Conservation (phyloP, 371 early-diverging fungal genomes). For the Mycotypha africana region DNA sequence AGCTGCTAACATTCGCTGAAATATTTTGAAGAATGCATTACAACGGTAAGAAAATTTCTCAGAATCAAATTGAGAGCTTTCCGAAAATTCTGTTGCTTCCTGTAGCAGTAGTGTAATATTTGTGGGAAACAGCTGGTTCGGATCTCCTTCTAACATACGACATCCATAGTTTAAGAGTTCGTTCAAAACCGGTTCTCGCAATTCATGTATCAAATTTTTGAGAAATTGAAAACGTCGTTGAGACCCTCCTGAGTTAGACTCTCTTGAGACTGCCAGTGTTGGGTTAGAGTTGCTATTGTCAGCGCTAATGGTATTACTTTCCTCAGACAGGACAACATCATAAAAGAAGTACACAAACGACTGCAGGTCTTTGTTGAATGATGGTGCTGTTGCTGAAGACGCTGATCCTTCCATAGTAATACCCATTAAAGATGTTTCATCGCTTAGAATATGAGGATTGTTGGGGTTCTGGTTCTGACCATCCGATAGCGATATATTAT, state of each 20-base stretch:
- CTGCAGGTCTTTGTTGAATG: conserved; percentile 33
- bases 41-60: conserved; percentile 35
- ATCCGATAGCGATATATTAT: conserved; percentile 44
- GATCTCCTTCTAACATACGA: conserved; percentile 30
- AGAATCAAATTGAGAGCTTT: conserved; percentile 10
- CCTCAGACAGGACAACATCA: conserved; percentile 44
- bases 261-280: conserved; percentile 17
- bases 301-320: too few relatives aligned
- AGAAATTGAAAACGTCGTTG: conserved; percentile 36
- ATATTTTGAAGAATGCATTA: conserved; percentile 47
- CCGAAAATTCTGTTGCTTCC: conserved; percentile 5
- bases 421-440: conserved; percentile 13
- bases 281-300: too few relatives aligned
- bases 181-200: conserved; percentile 32
- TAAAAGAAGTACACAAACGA: conserved; percentile 52
- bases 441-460: conserved; percentile 25
- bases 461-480: conserved; percentile 20
- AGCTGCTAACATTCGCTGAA: conserved; percentile 50
- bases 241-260: conserved; percentile 25
- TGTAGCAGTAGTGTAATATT: conserved; percentile 36
- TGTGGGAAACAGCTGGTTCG: conserved; percentile 29
- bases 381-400: not conserved
- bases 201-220: conserved; percentile 34
- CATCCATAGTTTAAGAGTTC: conserved; percentile 33
- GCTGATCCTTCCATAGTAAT: conserved; percentile 5